A percentile compares a stretch with the other conserved stretches of the same genome.
phyloP scores from a whole-genome alignment of 805 yeast genomes.

The Candida ovalis region DNA sequence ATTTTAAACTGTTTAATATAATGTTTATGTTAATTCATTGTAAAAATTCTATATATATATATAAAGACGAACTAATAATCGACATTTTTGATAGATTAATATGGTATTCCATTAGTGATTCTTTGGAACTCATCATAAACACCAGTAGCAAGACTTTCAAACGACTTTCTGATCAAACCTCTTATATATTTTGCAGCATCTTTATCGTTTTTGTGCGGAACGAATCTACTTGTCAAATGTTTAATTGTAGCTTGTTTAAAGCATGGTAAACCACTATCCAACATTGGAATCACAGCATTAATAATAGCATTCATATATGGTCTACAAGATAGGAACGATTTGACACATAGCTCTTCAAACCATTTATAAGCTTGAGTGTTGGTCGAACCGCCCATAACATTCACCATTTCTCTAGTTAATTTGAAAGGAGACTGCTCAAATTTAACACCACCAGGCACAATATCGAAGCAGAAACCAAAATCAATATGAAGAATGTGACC shows the following conservation, averaged over 20 bases:
- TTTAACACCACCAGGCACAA: constrained; percentile 97
- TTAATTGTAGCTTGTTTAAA: constrained; percentile 86
- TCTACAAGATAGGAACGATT: constrained; percentile 84
- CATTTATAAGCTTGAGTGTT: constrained; percentile 83
- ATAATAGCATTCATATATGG: constrained; percentile 84
- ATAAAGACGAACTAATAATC: too few relatives aligned
- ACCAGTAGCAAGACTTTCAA: constrained; percentile 83
- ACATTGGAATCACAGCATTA: constrained; percentile 86
- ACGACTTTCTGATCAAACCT: constrained; percentile 70
- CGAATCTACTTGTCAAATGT: constrained; percentile 75
- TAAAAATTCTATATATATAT: too few relatives aligned
- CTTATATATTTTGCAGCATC: constrained; percentile 83
- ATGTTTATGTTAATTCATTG: too few relatives aligned
- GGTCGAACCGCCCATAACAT: constrained; percentile 89
- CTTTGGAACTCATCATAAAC: constrained; percentile 98
- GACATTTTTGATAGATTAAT: constrained; percentile 44
- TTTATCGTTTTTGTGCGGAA: constrained; percentile 70
- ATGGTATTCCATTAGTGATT: constrained; percentile 95
- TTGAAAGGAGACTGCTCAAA: constrained; percentile 99
- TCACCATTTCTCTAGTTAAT: constrained; percentile 92
- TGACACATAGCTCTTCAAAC: constrained; percentile 94
- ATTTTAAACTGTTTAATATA: too few relatives aligned
- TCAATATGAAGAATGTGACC: constrained; percentile 96
- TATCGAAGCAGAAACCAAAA: constrained; percentile 97
- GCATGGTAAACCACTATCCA: constrained; percentile 93